phyloP scores from a whole-genome alignment of 169 alveolate species.

The Cryptosporidium canis region DNA sequence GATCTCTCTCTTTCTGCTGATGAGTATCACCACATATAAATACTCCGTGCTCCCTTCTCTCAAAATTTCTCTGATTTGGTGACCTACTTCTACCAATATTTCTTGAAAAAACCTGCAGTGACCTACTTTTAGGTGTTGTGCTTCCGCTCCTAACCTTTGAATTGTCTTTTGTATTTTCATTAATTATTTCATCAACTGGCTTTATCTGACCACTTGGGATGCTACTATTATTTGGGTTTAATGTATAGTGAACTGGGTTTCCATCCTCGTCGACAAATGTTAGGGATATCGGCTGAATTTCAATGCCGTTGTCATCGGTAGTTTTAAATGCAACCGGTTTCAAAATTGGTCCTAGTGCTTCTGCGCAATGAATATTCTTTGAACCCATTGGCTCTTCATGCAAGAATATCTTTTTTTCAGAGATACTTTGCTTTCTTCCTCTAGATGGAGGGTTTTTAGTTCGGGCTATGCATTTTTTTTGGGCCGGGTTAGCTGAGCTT shows the following conservation, averaged over 20 bases:
- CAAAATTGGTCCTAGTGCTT: conserved; percentile 42
- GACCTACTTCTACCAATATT: conserved; percentile 64
- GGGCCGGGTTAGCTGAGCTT: neutral
- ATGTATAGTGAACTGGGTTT: conserved; percentile 36
- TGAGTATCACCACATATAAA: conserved; percentile 15
- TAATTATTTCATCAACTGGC: conserved; percentile 13
- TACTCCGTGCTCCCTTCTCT: conserved; percentile 52
- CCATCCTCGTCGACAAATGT: conserved; percentile 59
- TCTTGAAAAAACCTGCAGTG: conserved; percentile 43
- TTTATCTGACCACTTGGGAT: conserved; percentile 45
- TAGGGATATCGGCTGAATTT: conserved; percentile 55
- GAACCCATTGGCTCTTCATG: neutral
- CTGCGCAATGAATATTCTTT: conserved; percentile 17
- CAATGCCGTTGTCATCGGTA: neutral
- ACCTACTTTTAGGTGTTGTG: neutral
- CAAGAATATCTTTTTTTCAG: neutral
- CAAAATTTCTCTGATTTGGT: neutral
- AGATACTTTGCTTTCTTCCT: neutral
- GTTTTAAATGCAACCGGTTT: conserved; percentile 34
- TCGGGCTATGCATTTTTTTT: neutral
- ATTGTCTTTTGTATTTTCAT: neutral
- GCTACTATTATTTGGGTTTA: conserved; percentile 11
- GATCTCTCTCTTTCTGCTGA: neutral
- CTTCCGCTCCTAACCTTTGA: neutral
- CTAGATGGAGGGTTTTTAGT: neutral